phyloP scores from a whole-genome alignment of 176 grass and related monocot genomes.

The Oryza rufipogon region DNA sequence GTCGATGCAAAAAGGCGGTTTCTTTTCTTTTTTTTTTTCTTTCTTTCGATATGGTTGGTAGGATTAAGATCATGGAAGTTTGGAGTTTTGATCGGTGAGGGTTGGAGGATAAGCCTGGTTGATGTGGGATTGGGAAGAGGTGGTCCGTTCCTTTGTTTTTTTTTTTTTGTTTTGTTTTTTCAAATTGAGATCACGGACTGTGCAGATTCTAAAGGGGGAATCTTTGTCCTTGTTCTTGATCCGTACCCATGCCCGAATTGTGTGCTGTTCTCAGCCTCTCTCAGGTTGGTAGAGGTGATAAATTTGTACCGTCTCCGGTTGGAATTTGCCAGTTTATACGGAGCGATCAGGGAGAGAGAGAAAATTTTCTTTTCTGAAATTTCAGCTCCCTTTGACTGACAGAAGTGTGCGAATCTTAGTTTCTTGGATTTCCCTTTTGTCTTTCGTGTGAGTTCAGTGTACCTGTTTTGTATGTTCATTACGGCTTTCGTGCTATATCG shows the following conservation, averaged over 20 bases:
- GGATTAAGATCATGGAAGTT: neutral
- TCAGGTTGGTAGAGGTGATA: neutral
- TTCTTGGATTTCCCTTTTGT: neutral
- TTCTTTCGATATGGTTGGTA: neutral
- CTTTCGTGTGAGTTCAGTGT: neutral
- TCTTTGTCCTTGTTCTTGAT: neutral
- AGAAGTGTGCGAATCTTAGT: neutral
- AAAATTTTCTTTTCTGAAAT: neutral
- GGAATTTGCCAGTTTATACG: neutral
- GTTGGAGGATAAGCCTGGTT: neutral
- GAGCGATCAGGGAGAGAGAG: neutral
- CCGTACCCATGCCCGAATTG: neutral
- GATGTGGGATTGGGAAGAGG: neutral
- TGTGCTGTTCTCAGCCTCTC: neutral
- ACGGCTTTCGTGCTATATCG: neutral
- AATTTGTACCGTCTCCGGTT: neutral
- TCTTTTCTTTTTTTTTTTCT: neutral
- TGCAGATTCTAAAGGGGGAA: neutral
- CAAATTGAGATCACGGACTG: neutral
- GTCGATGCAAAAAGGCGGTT: neutral
- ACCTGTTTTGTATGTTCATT: neutral
- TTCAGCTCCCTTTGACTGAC: neutral
- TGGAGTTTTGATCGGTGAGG: neutral
- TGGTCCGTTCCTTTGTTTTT: neutral
- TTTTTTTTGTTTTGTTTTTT: too few species aligned